Base-by-base conservation (phyloP, 2,329 filamentous ascomycete genomes). In the Fusarium sp. region DNA sequence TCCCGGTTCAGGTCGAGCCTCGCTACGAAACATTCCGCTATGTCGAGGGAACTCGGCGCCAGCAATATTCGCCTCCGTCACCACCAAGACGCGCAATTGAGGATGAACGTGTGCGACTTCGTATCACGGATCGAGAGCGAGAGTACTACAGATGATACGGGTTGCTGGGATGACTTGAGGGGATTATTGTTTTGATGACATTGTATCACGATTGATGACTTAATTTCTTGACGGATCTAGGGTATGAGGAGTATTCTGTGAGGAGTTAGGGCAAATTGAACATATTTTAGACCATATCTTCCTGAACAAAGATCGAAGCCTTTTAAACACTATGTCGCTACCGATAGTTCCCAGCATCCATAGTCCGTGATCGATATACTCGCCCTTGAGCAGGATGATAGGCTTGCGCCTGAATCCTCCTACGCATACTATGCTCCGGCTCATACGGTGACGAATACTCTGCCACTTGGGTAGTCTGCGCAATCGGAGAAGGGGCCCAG, bases 21-120 rank as follows among this genome's bases (percentile, higher is more conserved):
- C 71, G 75, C 62, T 82, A 82, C 64, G 84, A 85, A 37, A 83
- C 83, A 30, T 87, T 79, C 70, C 83, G 85, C 8, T 86, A 87
- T 68, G 80, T 87, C 48, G 83, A 87, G 59, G 83, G 82, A 1
- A 81, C 83, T 25, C 77, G 81, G 50, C 76, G 80, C 22, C 68
- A 64, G 43, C 39, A 70, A 11, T 69, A 72, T 22, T 71, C 75
- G 43, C 67, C 76, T 45, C 68, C 80, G 63, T 76, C 73, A 60
- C 72, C 74, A 39, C 71, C 69, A 51, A 71, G 62, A 70, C 78
- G 70, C 67, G 77, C 72, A 76, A 78, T 76, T 20, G 77, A 74
- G 61, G 69, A 75, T 20, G 70, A 75, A 32, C 62, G 57, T 19
- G 57, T 68, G 23, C 70, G 75, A 43, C 71, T 82, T 19, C 71